Base-by-base conservation (phyloP, 176 grass and related monocot genomes). In the Typha latifolia region DNA sequence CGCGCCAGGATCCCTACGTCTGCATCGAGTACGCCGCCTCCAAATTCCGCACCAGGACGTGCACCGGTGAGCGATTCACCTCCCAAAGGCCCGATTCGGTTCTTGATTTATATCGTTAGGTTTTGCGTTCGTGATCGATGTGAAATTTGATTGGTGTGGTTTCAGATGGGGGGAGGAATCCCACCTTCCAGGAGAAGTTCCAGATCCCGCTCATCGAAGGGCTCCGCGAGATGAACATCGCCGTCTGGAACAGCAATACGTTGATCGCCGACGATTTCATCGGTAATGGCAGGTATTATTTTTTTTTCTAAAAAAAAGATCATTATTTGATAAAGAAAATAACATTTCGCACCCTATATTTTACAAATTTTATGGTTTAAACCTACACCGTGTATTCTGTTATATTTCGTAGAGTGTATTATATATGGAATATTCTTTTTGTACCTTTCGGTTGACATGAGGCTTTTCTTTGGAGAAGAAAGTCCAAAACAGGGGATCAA, bases 1-100 rank as follows among this genome's bases (percentile, higher is more conserved):
- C 80, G 34, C 79, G 93, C 3, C 88, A 89, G 78, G 92, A 96
- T 67, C 88, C 92, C 67, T 96, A 96, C 76, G 88, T 96, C 78
- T 71, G 81, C 69, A 0, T 96, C 72, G 88, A 91, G 22, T 96
- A 91, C 70, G 84, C 85, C 74, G 80, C 23, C 77, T 84, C 75
- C 70, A 91, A 83, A 77, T 63, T 84, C 20, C 88, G 92, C 56
- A 91, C 88, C 11, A 49, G 82, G 14, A 96, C 92, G 24, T 91
- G 92, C 82, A 91, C 88, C 21, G 85, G 92, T 96, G 12, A 0
- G 49, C 62, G 1, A 5, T 31, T 12, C 10, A 14, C 6, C 0
- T 0, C 0, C 1, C 4, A 0, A 12, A 3, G 49, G 7, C 9
- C 2, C 19, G 0, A 4, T 48, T 4, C 3, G 16, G 32, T 2